phyloP scores from a whole-genome alignment of 2,329 filamentous ascomycete species.

The Parascedosporium putredinis region DNA sequence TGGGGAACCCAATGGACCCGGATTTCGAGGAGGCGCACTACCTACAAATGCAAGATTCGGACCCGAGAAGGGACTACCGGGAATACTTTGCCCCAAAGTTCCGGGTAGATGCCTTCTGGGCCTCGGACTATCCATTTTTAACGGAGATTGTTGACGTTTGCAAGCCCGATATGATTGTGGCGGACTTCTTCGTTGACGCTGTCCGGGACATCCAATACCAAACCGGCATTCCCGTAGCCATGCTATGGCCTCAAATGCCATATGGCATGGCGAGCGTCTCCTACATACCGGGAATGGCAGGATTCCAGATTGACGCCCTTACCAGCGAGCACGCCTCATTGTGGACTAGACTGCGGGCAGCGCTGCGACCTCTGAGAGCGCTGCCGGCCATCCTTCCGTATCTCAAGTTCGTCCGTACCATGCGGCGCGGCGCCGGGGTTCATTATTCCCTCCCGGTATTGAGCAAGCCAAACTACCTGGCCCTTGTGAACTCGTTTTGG shows the following conservation, averaged over 20 bases:
- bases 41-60: background rate
- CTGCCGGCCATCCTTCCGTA: conserved; percentile 20
- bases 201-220: conserved; percentile 28
- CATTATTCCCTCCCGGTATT: conserved; percentile 17
- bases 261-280: conserved; percentile 10
- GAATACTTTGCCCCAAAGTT: background rate
- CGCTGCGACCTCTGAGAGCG: conserved; percentile 20
- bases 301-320: conserved; percentile 27
- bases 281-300: conserved; percentile 31
- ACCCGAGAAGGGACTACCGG: background rate
- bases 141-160: conserved; percentile 13
- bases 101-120: background rate
- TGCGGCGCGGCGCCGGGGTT: conserved; percentile 25
- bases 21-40: background rate
- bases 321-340: conserved; percentile 28
- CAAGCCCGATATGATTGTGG: conserved; percentile 28
- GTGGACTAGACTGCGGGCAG: conserved; percentile 24
- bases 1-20: background rate
- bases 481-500: conserved; percentile 27
- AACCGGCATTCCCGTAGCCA: conserved; percentile 22
- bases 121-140: conserved; percentile 8
- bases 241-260: background rate
- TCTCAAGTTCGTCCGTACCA: conserved; percentile 19
- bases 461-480: conserved; percentile 28
- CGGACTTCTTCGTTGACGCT: conserved; percentile 32